Evolutionary conservation across 805 yeast species (phyloP).

Genomic region (Pichia heedii): DNA sequence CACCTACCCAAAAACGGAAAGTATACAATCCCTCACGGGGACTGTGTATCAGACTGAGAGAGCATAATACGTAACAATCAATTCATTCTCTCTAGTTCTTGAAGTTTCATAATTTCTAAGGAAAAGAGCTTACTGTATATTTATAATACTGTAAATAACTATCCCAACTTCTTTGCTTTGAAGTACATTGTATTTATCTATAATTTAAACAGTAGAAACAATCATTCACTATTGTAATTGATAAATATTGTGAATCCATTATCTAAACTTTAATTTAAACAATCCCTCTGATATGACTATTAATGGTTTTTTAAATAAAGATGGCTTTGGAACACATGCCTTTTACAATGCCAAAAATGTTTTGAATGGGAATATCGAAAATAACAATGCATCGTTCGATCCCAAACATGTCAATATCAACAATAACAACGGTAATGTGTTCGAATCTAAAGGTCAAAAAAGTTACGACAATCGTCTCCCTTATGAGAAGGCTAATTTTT

Average conservation of each 20-base stretch:
- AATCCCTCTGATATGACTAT: conserved; percentile 6
- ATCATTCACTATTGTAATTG: too few species aligned
- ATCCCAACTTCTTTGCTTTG: too few species aligned
- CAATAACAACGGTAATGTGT: too few species aligned
- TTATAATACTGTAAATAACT: too few species aligned
- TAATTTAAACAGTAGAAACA: too few species aligned
- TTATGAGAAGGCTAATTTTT: conserved; percentile 50
- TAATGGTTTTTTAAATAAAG: conserved; percentile 1
- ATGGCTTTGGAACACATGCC: background rate
- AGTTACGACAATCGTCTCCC: conserved; percentile 18
- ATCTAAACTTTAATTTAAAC: background rate
- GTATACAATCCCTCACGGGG: background rate
- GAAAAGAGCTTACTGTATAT: too few species aligned
- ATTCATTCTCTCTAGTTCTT: too few species aligned
- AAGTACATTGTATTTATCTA: too few species aligned
- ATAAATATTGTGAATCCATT: too few species aligned
- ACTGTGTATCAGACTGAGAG: too few species aligned
- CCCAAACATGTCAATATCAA: background rate
- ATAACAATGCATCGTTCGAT: background rate
- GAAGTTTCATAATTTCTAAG: too few species aligned
- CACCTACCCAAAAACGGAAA: background rate
- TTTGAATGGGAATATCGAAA: background rate
- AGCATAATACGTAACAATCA: too few species aligned
- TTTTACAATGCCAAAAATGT: conserved; percentile 2
- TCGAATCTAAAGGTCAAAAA: background rate